Conservation (phyloP, 371 early-diverging fungal species). For the Zychaea mexicana region DNA sequence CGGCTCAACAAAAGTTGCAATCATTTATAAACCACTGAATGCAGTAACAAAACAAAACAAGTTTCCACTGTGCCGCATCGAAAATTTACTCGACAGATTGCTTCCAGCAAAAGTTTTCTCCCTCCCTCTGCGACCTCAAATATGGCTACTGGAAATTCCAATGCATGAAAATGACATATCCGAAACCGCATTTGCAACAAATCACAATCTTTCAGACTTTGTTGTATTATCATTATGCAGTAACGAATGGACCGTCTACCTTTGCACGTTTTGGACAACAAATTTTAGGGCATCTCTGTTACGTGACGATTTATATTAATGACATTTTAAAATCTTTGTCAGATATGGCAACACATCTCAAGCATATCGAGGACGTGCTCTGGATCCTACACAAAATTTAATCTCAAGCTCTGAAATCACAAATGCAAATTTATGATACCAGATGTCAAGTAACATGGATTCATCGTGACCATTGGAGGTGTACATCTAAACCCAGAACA, state of each 20-base stretch:
- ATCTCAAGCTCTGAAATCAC: background rate
- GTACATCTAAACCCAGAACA: background rate
- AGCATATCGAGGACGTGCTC: no score
- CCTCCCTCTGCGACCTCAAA: background rate
- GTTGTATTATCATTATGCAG: background rate
- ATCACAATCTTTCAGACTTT: background rate
- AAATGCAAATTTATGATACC: background rate
- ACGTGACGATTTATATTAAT: background rate
- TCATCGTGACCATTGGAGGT: background rate
- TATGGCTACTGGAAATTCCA: background rate
- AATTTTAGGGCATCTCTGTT: background rate
- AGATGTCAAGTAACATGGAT: background rate
- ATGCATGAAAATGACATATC: background rate
- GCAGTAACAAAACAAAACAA: constrained; percentile 29
- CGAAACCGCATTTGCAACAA: background rate
- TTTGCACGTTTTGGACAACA: background rate
- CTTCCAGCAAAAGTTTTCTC: background rate
- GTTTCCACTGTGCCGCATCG: constrained; percentile 44
- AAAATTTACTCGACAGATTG: constrained; percentile 27
- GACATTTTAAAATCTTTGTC: background rate
- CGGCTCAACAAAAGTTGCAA: constrained; percentile 33
- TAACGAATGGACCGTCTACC: background rate
- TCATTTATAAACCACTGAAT: constrained; percentile 38
- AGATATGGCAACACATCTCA: background rate
- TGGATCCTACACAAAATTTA: background rate